Base-by-base conservation (phyloP, 2,329 filamentous ascomycete species). In the Penicillium brasilianum region DNA sequence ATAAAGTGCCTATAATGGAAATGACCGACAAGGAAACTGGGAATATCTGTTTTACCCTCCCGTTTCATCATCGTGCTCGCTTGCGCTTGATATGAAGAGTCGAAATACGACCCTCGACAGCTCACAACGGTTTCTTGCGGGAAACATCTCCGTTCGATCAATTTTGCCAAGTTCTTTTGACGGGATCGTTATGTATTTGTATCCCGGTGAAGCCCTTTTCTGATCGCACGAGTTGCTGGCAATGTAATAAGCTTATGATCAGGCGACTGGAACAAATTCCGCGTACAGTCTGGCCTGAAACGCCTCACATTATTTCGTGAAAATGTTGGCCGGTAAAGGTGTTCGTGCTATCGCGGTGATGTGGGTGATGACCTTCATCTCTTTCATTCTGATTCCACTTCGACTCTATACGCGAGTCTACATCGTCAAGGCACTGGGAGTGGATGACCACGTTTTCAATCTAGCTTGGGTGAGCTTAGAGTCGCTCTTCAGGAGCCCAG, bases 381-480 rank as follows among this genome's bases (percentile, higher is more conserved):
- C 70, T 6, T 62, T 71, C 22, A 59, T 71, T 28, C 55, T 73
- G 9, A 63, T 73, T 2, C 64, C 60, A 11, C 61, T 72, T 8
- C 63, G 70, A 25, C 37, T 69, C 10, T 73, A 73, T 48, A 70
- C 68, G 0, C 57, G 69, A 20, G 34, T 74, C 2, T 58, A 67
- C 22, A 57, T 75, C 8, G 64, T 79, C 11, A 72, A 72, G 16
- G 77, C 76, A 2, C 43, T 75, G 1, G 77, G 79, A 37, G 71
- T 79, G 48, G 72, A 76, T 30, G 72, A 77, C 10, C 78, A 78
- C 65, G 67, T 70, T 16, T 57, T 73, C 28, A 70, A 72, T 7
- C 66, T 74, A 52, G 62, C 69, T 16, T 69, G 77, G 25, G 68
- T 78, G 20, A 34, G 76, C 6, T 43, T 2, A 36, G 4, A 20